phyloP scores from a whole-genome alignment of 306 rosid genomes.

The Lithocarpus polystachyus region DNA sequence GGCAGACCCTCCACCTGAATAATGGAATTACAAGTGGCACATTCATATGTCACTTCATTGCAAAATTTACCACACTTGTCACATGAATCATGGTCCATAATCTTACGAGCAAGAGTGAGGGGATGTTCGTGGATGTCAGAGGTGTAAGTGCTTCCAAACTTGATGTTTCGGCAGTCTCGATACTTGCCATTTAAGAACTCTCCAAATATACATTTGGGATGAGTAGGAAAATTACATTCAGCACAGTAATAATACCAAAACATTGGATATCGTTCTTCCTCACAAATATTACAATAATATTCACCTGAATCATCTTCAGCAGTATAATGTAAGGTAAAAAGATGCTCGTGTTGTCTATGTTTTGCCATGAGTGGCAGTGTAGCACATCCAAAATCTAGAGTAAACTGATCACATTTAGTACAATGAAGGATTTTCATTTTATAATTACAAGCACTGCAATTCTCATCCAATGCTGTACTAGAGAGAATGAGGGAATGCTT shows the following conservation, averaged over 20 bases:
- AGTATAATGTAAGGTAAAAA: not conserved
- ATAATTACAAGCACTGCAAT: not conserved
- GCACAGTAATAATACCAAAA: too few relatives aligned
- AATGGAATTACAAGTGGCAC: not conserved
- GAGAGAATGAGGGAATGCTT: not conserved
- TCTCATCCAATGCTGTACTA: accelerated
- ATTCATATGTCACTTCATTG: not conserved
- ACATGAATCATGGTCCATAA: not conserved
- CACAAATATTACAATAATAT: too few relatives aligned
- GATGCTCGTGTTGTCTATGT: not conserved
- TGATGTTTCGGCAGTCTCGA: too few relatives aligned
- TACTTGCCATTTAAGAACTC: too few relatives aligned
- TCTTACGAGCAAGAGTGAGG: too few relatives aligned
- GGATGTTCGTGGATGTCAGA: too few relatives aligned
- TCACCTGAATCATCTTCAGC: too few relatives aligned
- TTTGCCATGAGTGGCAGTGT: accelerated
- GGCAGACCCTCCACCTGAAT: accelerated
- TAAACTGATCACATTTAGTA: not conserved
- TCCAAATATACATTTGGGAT: too few relatives aligned
- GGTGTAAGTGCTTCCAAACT: too few relatives aligned
- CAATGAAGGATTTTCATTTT: not conserved
- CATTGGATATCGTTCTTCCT: too few relatives aligned
- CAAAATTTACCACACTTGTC: too few relatives aligned
- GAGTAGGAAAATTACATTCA: too few relatives aligned
- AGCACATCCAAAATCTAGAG: not conserved